Evolutionary conservation across 1,284 basidiomycete species (phyloP), one percentile per base, ranked within the genome.

Genomic region (Ustilago vetiveriae): DNA sequence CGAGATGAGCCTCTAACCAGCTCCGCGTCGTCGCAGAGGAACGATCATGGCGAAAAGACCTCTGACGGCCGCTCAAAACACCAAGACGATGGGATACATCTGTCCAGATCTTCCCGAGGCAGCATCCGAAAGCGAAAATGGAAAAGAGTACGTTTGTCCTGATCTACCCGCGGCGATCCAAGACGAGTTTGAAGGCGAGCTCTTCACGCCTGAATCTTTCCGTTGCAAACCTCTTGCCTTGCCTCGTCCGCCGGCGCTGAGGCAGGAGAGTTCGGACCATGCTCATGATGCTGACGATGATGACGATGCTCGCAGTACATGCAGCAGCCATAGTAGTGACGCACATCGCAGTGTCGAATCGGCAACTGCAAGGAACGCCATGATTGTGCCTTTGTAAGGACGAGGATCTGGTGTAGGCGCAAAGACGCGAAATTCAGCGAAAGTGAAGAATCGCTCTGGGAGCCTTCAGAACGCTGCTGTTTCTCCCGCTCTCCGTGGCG

Each of bases 171-270:
- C 40, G 8, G 6, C 40, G 9, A 19, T 29, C 13, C 21, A n/a
- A 14, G 23, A 40, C 29, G 42, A 23, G 7, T 33, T 43, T 21
- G 32, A 29, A 9, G 14, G 23, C 11, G 41, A 22, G 17, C 29
- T 65, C 13, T 65, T 57, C 39, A 57, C 62, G 1, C 62, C 62
- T 1, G 49, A 65, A 43, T 52, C 54, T 11, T 65, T 65, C 54
- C 40, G 54, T 27, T 27, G 35, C 29, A 55, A 45, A 33, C 19
- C 30, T 9, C 32, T 35, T 21, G 6, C 38, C 14, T 17, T 19
- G 17, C 38, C 10, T 39, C 38, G 38, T 14, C 13, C 38, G 22
- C 11, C 38, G 13, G 7, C 38, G 6, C 6, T 8, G 14, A 8
- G 9, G 14, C 29, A 14, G 29, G 9, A 8, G 29, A 30, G 29